Conservation (phyloP, 176 grass and related monocot species). For the Zea luxurians region DNA sequence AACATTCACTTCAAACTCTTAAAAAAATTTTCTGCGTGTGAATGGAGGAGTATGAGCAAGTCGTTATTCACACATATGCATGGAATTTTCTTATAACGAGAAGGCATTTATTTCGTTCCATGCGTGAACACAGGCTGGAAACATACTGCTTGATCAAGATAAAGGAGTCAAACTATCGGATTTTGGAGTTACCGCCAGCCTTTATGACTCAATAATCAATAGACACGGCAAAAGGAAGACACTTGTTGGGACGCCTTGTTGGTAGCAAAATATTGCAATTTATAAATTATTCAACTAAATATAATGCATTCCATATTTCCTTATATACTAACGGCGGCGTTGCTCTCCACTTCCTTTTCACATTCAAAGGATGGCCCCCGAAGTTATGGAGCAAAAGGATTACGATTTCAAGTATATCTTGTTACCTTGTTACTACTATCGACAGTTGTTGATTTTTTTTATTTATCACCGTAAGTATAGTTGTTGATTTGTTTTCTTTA, state of each 20-base stretch:
- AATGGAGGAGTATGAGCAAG: too few species aligned
- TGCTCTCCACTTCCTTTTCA: not conserved
- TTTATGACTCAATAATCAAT: conserved; percentile 83
- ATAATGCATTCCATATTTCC: not conserved
- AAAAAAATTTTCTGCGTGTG: too few species aligned
- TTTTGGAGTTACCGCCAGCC: conserved; percentile 83
- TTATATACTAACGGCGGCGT: not conserved
- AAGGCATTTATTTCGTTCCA: not conserved
- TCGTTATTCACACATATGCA: too few species aligned
- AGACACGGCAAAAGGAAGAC: conserved; percentile 76
- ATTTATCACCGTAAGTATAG: not conserved
- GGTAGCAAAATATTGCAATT: conserved; percentile 39
- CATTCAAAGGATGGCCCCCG: conserved; percentile 81
- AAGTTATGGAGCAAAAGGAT: conserved; percentile 94
- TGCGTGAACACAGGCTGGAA: conserved; percentile 64
- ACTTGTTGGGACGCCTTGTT: conserved; percentile 94
- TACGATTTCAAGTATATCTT: conserved; percentile 78
- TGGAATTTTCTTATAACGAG: not conserved
- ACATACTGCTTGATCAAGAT: conserved; percentile 79
- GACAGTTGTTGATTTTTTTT: conserved; percentile 1
- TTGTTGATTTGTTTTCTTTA: conserved; percentile 1
- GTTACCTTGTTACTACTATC: not conserved
- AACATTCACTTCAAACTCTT: too few species aligned
- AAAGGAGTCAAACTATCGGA: conserved; percentile 81
- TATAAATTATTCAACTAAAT: not conserved